Conservation (phyloP, 2,329 filamentous ascomycete species). For the Ophiocordyceps camponoti-saundersi region DNA sequence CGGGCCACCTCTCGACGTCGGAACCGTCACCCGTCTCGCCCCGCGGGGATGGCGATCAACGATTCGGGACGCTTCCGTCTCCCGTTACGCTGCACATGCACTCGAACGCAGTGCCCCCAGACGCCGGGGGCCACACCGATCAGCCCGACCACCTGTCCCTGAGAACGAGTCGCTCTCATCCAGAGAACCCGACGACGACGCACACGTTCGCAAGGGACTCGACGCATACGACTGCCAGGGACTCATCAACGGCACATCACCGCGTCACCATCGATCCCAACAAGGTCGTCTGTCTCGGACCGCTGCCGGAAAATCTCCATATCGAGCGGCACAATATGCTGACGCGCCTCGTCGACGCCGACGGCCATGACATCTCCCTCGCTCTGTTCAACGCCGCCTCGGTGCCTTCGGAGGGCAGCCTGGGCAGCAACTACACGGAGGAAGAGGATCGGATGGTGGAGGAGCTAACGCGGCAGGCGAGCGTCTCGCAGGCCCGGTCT, state of each 20-base stretch:
- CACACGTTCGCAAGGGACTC: not conserved
- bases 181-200: constrained; percentile 1
- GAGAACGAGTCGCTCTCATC: constrained; percentile 2
- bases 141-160: not conserved
- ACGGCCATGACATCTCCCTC: constrained; percentile 1
- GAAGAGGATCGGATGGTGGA: constrained; percentile 26
- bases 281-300: constrained; percentile 36
- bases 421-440: constrained; percentile 40
- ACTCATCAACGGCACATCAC: constrained; percentile 15
- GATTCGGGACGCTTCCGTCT: constrained; percentile 18
- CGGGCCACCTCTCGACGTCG: constrained; percentile 20
- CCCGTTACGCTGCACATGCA: constrained; percentile 19
- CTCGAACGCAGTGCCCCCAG: constrained; percentile 6
- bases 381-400: constrained; percentile 3
- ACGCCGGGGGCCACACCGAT: constrained; percentile 5
- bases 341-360: constrained; percentile 3
- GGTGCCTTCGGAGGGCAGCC: constrained; percentile 15
- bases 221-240: not conserved
- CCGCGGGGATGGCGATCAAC: constrained; percentile 22
- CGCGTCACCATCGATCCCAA: constrained; percentile 33
- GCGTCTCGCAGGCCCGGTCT: constrained; percentile 2
- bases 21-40: constrained; percentile 32
- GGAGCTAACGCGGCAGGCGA: constrained; percentile 10
- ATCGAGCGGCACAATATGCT: constrained; percentile 7
- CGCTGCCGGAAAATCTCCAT: constrained; percentile 29